These are phyloP conservation scores for Boletus fagicola DNA, from an alignment of 768 basidiomycete genomes.

Conservation along the genomic window DNA sequence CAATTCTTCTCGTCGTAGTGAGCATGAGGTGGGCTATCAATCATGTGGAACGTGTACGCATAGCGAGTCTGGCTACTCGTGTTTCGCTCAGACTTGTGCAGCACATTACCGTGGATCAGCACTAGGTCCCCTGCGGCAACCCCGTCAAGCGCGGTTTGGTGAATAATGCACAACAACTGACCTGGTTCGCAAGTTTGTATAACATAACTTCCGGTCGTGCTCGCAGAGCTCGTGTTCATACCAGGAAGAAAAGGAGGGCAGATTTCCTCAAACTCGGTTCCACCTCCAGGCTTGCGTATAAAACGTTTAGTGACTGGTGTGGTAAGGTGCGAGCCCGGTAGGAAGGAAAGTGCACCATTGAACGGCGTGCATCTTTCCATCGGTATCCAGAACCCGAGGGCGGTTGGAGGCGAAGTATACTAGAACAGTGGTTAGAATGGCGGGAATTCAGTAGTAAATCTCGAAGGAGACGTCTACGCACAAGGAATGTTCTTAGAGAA, in stretches of 20 bases:
- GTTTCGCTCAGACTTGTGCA: conserved; percentile 92
- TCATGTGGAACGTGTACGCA: conserved; percentile 97
- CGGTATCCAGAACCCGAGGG: conserved; percentile 96
- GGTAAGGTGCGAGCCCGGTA: conserved; percentile 85
- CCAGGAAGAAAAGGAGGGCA: conserved; percentile 29
- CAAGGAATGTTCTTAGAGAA: conserved; percentile 64
- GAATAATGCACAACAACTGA: conserved; percentile 23
- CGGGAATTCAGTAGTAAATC: neutral
- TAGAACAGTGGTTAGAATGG: conserved; percentile 35
- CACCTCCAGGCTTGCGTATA: conserved; percentile 69
- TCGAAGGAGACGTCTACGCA: conserved; percentile 32
- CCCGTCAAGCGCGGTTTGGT: neutral
- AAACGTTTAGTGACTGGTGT: conserved; percentile 80
- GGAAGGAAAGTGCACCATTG: conserved; percentile 86
- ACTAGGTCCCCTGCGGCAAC: conserved; percentile 72
- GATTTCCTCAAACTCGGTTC: conserved; percentile 82
- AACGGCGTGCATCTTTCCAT: conserved; percentile 80
- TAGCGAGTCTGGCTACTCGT: conserved; percentile 75
- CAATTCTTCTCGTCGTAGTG: conserved; percentile 90
- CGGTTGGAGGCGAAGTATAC: conserved; percentile 90
- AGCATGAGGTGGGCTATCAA: conserved; percentile 69
- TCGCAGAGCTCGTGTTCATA: conserved; percentile 3
- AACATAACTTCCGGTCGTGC: conserved; percentile 47
- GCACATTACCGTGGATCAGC: conserved; percentile 87
- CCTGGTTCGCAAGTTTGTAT: conserved; percentile 75